These are phyloP conservation scores for Ambispora gerdemannii DNA, from an alignment of 192 early-diverging fungal species.

Conservation along the genomic window DNA sequence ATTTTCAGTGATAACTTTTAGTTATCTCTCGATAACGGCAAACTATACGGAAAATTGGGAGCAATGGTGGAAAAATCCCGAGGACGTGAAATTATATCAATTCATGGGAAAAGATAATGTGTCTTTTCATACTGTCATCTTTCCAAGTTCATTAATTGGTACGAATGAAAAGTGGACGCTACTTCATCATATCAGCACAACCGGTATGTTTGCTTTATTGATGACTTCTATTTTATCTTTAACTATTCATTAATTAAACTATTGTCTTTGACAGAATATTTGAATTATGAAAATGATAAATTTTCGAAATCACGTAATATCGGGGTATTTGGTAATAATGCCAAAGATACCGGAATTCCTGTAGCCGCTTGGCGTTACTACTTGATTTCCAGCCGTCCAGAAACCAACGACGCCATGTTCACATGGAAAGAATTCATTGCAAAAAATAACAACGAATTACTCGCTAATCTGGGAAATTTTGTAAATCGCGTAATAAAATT, in stretches of 20 bases:
- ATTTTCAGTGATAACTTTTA: background rate
- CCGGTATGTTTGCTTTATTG: slow-evolving; percentile 58
- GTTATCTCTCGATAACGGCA: slow-evolving; percentile 94
- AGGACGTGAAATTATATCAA: slow-evolving; percentile 94
- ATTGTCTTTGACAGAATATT: slow-evolving; percentile 67
- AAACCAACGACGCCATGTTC: slow-evolving; percentile 87
- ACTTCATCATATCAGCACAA: slow-evolving; percentile 87
- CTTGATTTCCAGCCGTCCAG: slow-evolving; percentile 88
- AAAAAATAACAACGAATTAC: slow-evolving; percentile 93
- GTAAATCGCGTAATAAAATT: slow-evolving; percentile 97
- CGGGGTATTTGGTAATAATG: slow-evolving; percentile 98
- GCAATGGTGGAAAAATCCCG: slow-evolving; percentile 99
- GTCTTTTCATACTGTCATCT: slow-evolving; percentile 97
- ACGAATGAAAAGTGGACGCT: slow-evolving; percentile 89
- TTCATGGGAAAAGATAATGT: slow-evolving; percentile 99
- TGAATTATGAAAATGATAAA: slow-evolving; percentile 94
- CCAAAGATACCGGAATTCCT: slow-evolving; percentile 82
- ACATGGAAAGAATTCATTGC: slow-evolving; percentile 90
- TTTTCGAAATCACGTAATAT: slow-evolving; percentile 96
- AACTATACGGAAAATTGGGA: slow-evolving; percentile 93
- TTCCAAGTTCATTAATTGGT: slow-evolving; percentile 85
- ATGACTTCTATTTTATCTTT: slow-evolving; percentile 5
- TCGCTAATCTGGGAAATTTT: slow-evolving; percentile 97
- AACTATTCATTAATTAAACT: slow-evolving; percentile 8
- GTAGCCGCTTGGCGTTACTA: slow-evolving; percentile 97